Conservation (phyloP, 73 alveolate genomes). For the Effrenium voratum region DNA sequence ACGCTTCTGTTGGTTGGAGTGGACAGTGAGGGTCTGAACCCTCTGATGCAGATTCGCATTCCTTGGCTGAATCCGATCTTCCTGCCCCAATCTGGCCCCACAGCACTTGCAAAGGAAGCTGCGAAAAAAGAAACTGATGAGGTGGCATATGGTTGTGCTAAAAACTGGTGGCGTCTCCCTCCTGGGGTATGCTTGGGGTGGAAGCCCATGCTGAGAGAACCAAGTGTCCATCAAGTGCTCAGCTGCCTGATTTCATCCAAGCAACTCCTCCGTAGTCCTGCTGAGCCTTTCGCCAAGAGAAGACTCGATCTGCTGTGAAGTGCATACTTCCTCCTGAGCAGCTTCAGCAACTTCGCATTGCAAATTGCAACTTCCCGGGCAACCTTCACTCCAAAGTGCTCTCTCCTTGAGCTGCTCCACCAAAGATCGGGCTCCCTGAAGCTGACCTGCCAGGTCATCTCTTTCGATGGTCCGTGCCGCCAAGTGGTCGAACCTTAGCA, state of each 20-base stretch:
- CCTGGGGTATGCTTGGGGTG: too few relatives aligned
- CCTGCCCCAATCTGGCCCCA: too few relatives aligned
- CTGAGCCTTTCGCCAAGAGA: not conserved
- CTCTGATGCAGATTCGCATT: not conserved
- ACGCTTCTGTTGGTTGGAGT: not conserved
- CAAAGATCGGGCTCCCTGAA: constrained; percentile 33
- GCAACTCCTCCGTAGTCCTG: too few relatives aligned
- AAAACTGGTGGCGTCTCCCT: too few relatives aligned
- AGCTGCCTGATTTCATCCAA: too few relatives aligned
- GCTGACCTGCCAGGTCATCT: constrained; percentile 5
- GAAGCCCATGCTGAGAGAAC: too few relatives aligned
- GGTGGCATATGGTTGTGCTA: too few relatives aligned
- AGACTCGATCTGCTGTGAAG: not conserved
- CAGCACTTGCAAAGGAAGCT: too few relatives aligned
- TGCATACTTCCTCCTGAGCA: constrained; percentile 31
- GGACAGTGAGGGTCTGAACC: not conserved
- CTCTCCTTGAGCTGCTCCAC: constrained; percentile 54
- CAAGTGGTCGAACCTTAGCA: not conserved
- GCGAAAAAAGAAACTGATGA: too few relatives aligned
- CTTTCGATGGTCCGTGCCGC: not conserved
- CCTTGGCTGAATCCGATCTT: constrained; percentile 17
- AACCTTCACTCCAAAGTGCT: not conserved
- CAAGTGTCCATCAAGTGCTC: too few relatives aligned
- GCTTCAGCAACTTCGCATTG: not conserved
- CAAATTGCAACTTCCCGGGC: too few relatives aligned